Conservation (phyloP, 768 basidiomycete species). For the Daedaleopsis nitida region DNA sequence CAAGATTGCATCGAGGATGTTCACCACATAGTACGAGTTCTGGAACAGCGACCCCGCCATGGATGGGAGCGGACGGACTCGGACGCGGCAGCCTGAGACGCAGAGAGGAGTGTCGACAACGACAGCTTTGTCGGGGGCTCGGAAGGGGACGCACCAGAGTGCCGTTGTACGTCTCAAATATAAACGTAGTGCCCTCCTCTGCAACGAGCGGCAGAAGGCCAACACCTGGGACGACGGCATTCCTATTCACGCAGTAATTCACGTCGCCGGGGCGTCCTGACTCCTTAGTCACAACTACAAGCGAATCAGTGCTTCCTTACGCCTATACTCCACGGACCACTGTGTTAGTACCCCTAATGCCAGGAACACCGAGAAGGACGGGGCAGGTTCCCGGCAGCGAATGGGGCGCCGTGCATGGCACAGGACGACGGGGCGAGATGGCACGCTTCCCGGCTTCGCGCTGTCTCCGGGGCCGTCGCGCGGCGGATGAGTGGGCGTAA, state of each 20-base stretch:
- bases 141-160: too few species aligned
- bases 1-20: slow-evolving; percentile 20
- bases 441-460: neutral
- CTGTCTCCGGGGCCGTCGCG: neutral
- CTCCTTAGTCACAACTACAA: too few species aligned
- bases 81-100: neutral
- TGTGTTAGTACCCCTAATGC: neutral
- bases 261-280: too few species aligned
- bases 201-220: too few species aligned
- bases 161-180: too few species aligned
- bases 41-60: slow-evolving; percentile 16
- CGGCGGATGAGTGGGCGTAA: neutral
- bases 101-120: neutral
- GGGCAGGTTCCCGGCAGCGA: neutral
- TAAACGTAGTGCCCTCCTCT: too few species aligned
- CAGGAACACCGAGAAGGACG: neutral
- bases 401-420: neutral
- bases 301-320: too few species aligned
- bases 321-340: too few species aligned
- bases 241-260: too few species aligned
- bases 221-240: too few species aligned
- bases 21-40: slow-evolving; percentile 21
- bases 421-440: neutral
- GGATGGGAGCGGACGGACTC: neutral
- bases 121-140: too few species aligned